These are phyloP conservation scores for Termitomyces sp. DNA, from an alignment of 768 basidiomycete species.

Conservation along the genomic window DNA sequence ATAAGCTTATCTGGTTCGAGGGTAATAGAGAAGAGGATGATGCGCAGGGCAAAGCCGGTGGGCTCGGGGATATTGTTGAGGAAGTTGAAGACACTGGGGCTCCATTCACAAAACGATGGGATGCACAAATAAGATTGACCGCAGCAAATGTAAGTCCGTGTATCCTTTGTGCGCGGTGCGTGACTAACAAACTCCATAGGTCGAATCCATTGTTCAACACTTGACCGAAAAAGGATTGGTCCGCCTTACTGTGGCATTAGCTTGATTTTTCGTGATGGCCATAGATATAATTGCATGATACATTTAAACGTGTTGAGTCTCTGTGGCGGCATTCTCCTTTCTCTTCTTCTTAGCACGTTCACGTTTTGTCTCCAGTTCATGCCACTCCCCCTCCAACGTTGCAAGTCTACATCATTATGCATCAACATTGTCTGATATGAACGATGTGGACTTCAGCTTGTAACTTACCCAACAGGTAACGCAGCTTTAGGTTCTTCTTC, in stretches of 20 bases:
- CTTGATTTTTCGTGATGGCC: conserved; percentile 12
- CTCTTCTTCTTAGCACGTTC: conserved; percentile 80
- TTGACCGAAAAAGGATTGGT: conserved; percentile 70
- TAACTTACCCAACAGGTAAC: conserved; percentile 72
- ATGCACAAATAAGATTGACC: conserved; percentile 84
- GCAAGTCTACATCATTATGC: conserved; percentile 48
- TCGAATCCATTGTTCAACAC: conserved; percentile 84
- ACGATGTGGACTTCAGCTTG: not conserved
- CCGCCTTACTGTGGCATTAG: conserved; percentile 23
- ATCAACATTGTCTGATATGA: conserved; percentile 4
- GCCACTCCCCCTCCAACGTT: conserved; percentile 90
- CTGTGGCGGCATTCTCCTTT: conserved; percentile 45
- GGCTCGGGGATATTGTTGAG: conserved; percentile 84
- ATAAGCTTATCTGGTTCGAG: conserved; percentile 92
- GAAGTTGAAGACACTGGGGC: conserved; percentile 85
- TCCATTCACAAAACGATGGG: conserved; percentile 93
- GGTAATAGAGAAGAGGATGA: conserved; percentile 82
- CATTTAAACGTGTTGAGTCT: conserved; percentile 20
- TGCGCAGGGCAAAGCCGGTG: conserved; percentile 92
- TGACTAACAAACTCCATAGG: conserved; percentile 34
- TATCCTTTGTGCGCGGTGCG: not conserved
- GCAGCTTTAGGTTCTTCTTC: conserved; percentile 71
- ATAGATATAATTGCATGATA: conserved; percentile 24
- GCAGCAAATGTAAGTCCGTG: conserved; percentile 68
- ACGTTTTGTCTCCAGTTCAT: conserved; percentile 93